phyloP scores from a whole-genome alignment of 352 stramenopile species.

The Phytophthora pistaciae region DNA sequence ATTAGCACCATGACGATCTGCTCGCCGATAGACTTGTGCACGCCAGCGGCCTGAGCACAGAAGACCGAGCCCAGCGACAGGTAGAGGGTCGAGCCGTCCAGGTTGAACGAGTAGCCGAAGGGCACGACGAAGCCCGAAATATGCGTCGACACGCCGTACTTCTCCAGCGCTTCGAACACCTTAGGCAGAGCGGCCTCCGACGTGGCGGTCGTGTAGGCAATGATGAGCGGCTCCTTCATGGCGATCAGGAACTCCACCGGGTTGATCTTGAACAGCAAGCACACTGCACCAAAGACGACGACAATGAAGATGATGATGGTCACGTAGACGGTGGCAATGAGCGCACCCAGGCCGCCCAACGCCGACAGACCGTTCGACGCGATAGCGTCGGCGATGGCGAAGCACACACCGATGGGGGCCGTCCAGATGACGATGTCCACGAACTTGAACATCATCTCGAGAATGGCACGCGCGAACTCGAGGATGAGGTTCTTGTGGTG shows the following conservation, averaged over 20 bases:
- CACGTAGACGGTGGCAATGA: conserved; percentile 58
- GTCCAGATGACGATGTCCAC: conserved; percentile 76
- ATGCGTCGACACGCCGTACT: conserved; percentile 60
- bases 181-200: conserved; percentile 66
- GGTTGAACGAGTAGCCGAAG: conserved; percentile 77
- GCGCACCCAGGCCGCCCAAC: conserved; percentile 43
- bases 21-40: conserved; percentile 60
- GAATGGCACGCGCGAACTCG: conserved; percentile 47
- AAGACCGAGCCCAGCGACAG: conserved; percentile 58
- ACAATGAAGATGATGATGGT: conserved; percentile 62
- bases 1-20: conserved; percentile 72
- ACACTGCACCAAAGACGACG: conserved; percentile 44
- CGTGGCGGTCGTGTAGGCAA: conserved; percentile 69
- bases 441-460: conserved; percentile 80
- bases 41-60: conserved; percentile 56
- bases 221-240: conserved; percentile 66
- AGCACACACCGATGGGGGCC: conserved; percentile 64
- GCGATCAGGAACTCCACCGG: conserved; percentile 46
- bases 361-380: conserved; percentile 57
- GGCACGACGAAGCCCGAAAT: conserved; percentile 66
- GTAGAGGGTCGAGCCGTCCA: conserved; percentile 66
- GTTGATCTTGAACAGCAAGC: too few species aligned
- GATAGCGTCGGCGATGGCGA: conserved; percentile 60
- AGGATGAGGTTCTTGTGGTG: conserved; percentile 58
- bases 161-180: conserved; percentile 64